phyloP scores from a whole-genome alignment of 495 filamentous ascomycete species.

The Penicillium verhagenii region DNA sequence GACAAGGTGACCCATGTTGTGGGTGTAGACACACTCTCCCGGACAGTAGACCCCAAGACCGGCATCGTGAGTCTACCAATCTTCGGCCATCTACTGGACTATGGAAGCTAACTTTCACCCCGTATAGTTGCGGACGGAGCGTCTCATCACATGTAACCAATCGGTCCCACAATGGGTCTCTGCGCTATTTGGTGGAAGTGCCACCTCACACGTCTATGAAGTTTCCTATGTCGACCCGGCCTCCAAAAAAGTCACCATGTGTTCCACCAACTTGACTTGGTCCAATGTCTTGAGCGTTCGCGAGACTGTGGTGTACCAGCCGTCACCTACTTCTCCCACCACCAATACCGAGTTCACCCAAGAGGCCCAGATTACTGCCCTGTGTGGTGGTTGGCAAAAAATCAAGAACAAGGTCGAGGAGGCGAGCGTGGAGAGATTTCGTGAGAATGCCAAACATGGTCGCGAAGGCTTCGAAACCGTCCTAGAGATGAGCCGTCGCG shows the following conservation, averaged over 20 bases:
- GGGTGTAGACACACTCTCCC: conserved; percentile 87
- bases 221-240: conserved; percentile 87
- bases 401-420: conserved; percentile 94
- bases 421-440: conserved; percentile 80
- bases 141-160: conserved; percentile 93
- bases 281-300: conserved; percentile 82
- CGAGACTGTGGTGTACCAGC: conserved; percentile 85
- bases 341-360: conserved; percentile 78
- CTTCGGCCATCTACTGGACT: not conserved
- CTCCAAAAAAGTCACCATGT: conserved; percentile 86
- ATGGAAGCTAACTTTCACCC: conserved; percentile 11
- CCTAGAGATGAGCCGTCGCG: conserved; percentile 87
- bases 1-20: conserved; percentile 90
- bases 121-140: conserved; percentile 80
- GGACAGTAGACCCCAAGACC: conserved; percentile 73
- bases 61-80: conserved; percentile 74
- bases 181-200: conserved; percentile 68
- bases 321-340: conserved; percentile 46
- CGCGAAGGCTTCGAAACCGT: conserved; percentile 93
- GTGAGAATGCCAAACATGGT: conserved; percentile 85
- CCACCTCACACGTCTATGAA: conserved; percentile 85
- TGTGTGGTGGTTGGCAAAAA: conserved; percentile 95
- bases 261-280: conserved; percentile 86
- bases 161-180: conserved; percentile 83
- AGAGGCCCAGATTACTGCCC: conserved; percentile 85